A percentile compares a stretch with the other conserved stretches of the same genome.
phyloP scores from a whole-genome alignment of 441 rosid species.

The Omphalea diandra region DNA sequence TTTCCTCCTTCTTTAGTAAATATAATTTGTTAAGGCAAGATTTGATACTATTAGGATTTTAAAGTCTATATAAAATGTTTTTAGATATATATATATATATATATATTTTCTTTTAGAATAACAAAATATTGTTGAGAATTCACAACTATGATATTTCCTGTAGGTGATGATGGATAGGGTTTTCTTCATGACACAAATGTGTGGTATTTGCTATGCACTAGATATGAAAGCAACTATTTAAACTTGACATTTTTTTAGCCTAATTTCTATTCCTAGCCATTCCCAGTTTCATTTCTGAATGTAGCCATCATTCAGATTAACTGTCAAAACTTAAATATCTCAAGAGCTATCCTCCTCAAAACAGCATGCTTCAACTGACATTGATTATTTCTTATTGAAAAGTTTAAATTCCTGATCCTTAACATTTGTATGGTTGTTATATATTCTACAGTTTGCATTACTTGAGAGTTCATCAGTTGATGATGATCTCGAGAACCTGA shows the following conservation, averaged over 20 bases:
- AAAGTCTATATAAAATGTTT: too few species aligned
- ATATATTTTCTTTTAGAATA: background rate
- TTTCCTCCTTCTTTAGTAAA: too few species aligned
- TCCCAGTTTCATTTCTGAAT: background rate
- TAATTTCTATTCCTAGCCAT: background rate
- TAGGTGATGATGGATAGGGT: background rate
- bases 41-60: too few species aligned
- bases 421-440: background rate
- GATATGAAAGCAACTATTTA: background rate
- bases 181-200: background rate
- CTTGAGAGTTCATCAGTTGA: constrained; percentile 74
- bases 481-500: constrained; percentile 62
- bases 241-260: background rate
- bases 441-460: constrained; percentile 54
- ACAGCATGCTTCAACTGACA: background rate
- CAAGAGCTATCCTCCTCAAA: background rate
- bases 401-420: background rate
- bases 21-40: too few species aligned
- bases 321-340: background rate
- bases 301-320: background rate
- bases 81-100: too few species aligned
- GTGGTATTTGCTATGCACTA: background rate
- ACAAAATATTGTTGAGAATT: background rate
- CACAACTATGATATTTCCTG: background rate
- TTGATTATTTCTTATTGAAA: background rate